phyloP scores from a whole-genome alignment of 768 basidiomycete species.

The Tulasnella sp. region DNA sequence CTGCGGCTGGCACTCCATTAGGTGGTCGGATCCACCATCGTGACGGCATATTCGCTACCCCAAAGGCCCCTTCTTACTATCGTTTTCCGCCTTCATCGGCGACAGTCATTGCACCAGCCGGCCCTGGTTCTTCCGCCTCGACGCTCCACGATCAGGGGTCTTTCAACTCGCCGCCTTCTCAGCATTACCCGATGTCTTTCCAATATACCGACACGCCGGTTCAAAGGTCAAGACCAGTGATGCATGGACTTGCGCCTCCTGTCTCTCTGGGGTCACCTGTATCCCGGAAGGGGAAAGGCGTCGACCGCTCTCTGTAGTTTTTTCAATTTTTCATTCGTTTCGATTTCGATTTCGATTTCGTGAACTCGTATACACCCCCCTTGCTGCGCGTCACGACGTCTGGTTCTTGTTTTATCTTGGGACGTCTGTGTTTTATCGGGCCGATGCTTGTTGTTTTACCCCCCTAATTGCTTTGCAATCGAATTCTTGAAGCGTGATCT shows the following conservation, averaged over 20 bases:
- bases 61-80: background rate
- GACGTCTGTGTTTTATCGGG: too few relatives aligned
- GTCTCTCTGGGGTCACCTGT: background rate
- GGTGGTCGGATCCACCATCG: background rate
- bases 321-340: too few relatives aligned
- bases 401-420: too few relatives aligned
- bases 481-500: too few relatives aligned
- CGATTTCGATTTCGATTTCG: too few relatives aligned
- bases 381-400: too few relatives aligned
- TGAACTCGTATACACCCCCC: too few relatives aligned
- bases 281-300: background rate
- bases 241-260: background rate
- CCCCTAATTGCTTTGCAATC: too few relatives aligned
- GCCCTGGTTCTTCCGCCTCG: background rate
- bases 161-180: background rate
- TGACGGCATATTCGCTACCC: background rate
- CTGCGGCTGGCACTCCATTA: background rate
- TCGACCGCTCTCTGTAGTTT: too few relatives aligned
- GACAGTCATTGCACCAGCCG: background rate
- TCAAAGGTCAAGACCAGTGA: slow-evolving; percentile 2
- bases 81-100: background rate
- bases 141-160: background rate
- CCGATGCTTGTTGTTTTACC: too few relatives aligned
- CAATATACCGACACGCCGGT: slow-evolving; percentile 8
- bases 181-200: slow-evolving; percentile 3